Conservation (phyloP, 116 monocot genomes). For the Papilionanthe hybrid region DNA sequence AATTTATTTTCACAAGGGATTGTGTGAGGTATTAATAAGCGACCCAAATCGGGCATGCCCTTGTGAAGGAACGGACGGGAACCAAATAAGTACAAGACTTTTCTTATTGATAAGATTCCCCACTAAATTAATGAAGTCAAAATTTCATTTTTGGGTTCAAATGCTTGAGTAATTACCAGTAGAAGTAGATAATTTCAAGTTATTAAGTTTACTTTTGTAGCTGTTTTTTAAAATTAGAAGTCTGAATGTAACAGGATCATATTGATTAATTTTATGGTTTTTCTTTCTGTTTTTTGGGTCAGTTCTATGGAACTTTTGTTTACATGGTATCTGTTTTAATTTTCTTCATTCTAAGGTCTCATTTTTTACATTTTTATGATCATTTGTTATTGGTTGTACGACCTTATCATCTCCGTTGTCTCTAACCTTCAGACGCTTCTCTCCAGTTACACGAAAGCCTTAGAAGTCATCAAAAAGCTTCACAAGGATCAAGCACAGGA, state of each 20-base stretch:
- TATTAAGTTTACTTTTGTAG: neutral
- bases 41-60: too few species aligned
- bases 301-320: neutral
- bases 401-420: neutral
- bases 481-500: conserved; percentile 96
- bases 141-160: neutral
- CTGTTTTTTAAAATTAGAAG: neutral
- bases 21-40: too few species aligned
- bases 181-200: neutral
- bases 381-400: neutral
- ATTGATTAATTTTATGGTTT: conserved; percentile 1
- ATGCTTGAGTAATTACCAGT: neutral
- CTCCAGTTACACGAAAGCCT: conserved; percentile 86
- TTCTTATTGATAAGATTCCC: neutral
- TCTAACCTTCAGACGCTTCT: neutral
- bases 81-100: neutral
- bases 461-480: conserved; percentile 96
- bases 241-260: neutral
- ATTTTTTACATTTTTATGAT: neutral
- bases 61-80: neutral
- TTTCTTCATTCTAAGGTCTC: neutral
- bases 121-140: neutral
- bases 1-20: neutral
- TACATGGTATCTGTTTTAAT: neutral
- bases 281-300: neutral